Evolutionary conservation across 176 grass and related monocot species (phyloP).

Genomic region (Phoenix roebelenii): DNA sequence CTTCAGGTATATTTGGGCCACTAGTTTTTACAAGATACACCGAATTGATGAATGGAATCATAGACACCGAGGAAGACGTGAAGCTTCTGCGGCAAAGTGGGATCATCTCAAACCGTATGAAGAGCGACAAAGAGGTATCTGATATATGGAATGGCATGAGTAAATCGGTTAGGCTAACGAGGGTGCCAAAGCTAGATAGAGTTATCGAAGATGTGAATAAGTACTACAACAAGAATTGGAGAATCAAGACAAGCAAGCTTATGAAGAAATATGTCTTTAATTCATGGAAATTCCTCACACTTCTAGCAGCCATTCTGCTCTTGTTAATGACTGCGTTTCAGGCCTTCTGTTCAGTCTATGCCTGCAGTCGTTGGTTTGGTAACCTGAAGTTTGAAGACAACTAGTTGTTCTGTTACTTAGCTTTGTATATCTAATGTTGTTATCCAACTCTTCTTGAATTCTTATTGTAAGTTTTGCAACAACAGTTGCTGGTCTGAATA

Average conservation of each 20-base stretch:
- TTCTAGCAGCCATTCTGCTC: no score
- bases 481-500: no score
- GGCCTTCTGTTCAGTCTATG: no score
- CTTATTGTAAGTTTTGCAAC: no score
- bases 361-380: no score
- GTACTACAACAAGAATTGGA: constrained; percentile 44
- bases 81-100: constrained; percentile 39
- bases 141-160: constrained; percentile 84
- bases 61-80: constrained; percentile 56
- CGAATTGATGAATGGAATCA: constrained; percentile 86
- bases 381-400: no score
- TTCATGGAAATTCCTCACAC: not conserved
- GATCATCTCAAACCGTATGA: constrained; percentile 58
- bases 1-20: constrained; percentile 25
- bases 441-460: no score
- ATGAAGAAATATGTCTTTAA: constrained; percentile 20
- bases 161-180: constrained; percentile 50
- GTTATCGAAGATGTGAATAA: constrained; percentile 55
- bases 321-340: no score
- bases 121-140: constrained; percentile 47
- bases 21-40: constrained; percentile 50
- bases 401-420: no score
- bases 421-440: no score
- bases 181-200: constrained; percentile 41
- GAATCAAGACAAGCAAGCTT: constrained; percentile 33